These are phyloP conservation scores for Syzygium aqueum DNA, from an alignment of 345 rosid genomes.

Conservation along the genomic window DNA sequence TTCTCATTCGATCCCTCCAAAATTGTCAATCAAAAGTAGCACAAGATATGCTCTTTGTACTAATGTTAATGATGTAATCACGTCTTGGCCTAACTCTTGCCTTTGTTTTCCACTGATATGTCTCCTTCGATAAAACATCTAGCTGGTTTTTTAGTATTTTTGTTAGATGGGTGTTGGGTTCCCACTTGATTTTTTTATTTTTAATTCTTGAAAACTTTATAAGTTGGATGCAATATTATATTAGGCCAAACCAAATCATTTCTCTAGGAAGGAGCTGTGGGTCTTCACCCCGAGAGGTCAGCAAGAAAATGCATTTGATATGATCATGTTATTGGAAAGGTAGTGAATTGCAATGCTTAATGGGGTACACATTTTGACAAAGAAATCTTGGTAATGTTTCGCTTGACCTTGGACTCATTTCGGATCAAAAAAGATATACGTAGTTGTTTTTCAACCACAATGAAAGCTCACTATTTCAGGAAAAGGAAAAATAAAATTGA, in stretches of 20 bases:
- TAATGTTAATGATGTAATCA: not conserved
- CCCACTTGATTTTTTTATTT: not conserved
- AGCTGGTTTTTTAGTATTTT: not conserved
- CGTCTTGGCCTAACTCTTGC: not conserved
- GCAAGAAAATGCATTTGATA: not conserved
- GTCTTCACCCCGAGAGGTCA: not conserved
- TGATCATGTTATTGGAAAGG: not conserved
- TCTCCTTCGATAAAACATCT: constrained; percentile 1
- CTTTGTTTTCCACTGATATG: not conserved
- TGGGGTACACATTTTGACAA: not conserved
- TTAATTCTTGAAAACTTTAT: not conserved
- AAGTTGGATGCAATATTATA: not conserved
- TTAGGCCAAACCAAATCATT: not conserved
- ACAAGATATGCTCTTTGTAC: not conserved
- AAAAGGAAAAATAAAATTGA: not conserved
- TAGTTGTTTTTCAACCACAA: not conserved
- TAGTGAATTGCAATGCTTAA: not conserved
- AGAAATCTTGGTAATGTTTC: not conserved
- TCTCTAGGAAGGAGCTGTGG: not conserved
- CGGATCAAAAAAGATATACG: not conserved
- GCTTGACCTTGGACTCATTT: not conserved
- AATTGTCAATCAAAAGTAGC: not conserved
- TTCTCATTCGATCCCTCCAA: not conserved
- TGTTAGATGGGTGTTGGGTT: not conserved
- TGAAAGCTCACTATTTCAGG: not conserved